Conservation (phyloP, 2,329 filamentous ascomycete species). For the Didymella keratinophila region DNA sequence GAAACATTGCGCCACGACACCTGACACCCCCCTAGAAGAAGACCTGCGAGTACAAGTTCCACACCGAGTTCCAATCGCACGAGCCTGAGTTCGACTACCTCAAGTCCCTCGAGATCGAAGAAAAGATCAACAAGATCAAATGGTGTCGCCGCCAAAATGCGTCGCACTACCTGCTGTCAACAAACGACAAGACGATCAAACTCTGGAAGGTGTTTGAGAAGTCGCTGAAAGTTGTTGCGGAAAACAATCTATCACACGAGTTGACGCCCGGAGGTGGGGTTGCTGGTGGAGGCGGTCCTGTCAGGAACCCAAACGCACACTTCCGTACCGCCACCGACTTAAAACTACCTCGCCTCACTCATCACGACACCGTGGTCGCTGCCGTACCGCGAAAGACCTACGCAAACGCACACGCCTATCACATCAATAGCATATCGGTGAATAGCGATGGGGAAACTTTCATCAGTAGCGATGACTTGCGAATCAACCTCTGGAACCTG, state of each 20-base stretch:
- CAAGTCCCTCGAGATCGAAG: slow-evolving; percentile 98
- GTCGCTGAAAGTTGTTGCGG: slow-evolving; percentile 96
- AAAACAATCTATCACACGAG: slow-evolving; percentile 97
- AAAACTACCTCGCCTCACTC: slow-evolving; percentile 93
- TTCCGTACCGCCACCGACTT: slow-evolving; percentile 85
- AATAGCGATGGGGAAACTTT: slow-evolving; percentile 99
- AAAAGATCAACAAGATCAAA: slow-evolving; percentile 99
- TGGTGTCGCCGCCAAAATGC: slow-evolving; percentile 99
- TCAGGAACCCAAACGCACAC: slow-evolving; percentile 74
- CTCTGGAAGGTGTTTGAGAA: slow-evolving; percentile 99
- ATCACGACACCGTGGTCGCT: slow-evolving; percentile 97
- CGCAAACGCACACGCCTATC: slow-evolving; percentile 97
- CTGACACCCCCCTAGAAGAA: slow-evolving; percentile 75
- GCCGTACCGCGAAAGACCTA: slow-evolving; percentile 96
- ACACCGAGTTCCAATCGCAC: slow-evolving; percentile 99
- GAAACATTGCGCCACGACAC: not conserved
- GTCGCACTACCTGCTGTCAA: slow-evolving; percentile 96
- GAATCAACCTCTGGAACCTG: slow-evolving; percentile 98
- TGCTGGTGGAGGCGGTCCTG: slow-evolving; percentile 78
- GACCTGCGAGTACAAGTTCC: slow-evolving; percentile 99
- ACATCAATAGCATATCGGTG: slow-evolving; percentile 99
- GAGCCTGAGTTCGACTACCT: slow-evolving; percentile 99
- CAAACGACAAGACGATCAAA: slow-evolving; percentile 99
- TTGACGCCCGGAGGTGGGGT: slow-evolving; percentile 77
- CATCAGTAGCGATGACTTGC: slow-evolving; percentile 96